phyloP scores from a whole-genome alignment of 805 yeast species.

The Ogataea paradorogensis region DNA sequence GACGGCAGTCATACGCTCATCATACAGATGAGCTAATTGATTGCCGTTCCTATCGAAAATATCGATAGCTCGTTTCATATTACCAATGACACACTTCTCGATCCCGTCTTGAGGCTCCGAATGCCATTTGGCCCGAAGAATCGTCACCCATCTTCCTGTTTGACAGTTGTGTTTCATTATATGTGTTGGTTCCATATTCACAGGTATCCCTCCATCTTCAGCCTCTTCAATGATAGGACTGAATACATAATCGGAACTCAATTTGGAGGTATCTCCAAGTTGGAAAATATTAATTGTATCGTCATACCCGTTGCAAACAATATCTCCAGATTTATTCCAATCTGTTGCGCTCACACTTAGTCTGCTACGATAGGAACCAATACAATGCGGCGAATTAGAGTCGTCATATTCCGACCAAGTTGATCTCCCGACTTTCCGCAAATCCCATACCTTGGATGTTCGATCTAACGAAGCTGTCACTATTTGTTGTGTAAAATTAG shows the following conservation, averaged over 20 bases:
- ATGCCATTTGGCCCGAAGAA: constrained; percentile 88
- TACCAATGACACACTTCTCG: constrained; percentile 86
- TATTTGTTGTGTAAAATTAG: constrained; percentile 57
- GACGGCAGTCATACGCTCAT: constrained; percentile 70
- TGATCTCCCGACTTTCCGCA: constrained; percentile 49
- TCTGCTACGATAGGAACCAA: constrained; percentile 67
- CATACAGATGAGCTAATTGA: constrained; percentile 70
- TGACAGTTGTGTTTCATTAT: constrained; percentile 87
- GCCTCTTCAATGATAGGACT: constrained; percentile 18
- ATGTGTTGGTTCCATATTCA: constrained; percentile 54
- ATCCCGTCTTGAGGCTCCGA: constrained; percentile 61
- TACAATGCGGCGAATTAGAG: constrained; percentile 44
- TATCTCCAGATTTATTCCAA: constrained; percentile 64
- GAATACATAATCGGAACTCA: constrained; percentile 11
- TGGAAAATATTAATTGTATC: constrained; percentile 76
- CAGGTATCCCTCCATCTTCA: constrained; percentile 29
- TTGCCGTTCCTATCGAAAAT: constrained; percentile 74
- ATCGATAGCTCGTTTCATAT: constrained; percentile 88
- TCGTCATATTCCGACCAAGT: constrained; percentile 60
- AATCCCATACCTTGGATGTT: constrained; percentile 82
- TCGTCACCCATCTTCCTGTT: constrained; percentile 96
- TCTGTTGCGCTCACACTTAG: constrained; percentile 82
- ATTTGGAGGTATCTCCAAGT: constrained; percentile 36
- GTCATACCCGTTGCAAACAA: constrained; percentile 93
- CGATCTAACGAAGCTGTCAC: constrained; percentile 91